A percentile compares a stretch with the other conserved stretches of the same genome.
These are phyloP conservation scores for Lathyrus sativus DNA, from an alignment of 306 rosid genomes.

Conservation along the genomic window DNA sequence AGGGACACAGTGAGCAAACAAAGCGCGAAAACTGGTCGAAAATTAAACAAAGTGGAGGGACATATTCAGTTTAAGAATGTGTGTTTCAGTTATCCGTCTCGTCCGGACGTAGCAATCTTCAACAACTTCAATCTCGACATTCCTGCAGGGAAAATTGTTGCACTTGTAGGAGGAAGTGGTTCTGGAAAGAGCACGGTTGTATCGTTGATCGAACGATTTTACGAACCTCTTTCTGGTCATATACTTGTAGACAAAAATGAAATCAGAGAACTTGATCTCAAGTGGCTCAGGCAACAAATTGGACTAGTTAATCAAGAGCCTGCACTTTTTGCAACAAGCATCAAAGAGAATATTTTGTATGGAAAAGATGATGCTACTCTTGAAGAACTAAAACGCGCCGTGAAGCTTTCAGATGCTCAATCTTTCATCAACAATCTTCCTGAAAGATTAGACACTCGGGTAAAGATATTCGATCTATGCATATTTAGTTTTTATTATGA, in stretches of 20 bases:
- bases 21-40: constrained; percentile 58
- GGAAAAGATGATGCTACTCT: constrained; percentile 89
- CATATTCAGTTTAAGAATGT: constrained; percentile 76
- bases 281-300: constrained; percentile 87
- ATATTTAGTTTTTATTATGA: constrained; percentile 14
- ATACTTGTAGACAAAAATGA: constrained; percentile 63
- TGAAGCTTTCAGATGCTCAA: constrained; percentile 86
- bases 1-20: constrained; percentile 67
- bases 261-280: constrained; percentile 72
- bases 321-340: constrained; percentile 90
- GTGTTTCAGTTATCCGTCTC: constrained; percentile 84
- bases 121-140: constrained; percentile 69
- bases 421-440: constrained; percentile 89
- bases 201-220: constrained; percentile 91
- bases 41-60: constrained; percentile 69
- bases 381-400: constrained; percentile 78
- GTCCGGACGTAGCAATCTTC: constrained; percentile 71
- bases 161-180: constrained; percentile 96
- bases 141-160: constrained; percentile 85
- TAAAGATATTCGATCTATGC: constrained; percentile 25
- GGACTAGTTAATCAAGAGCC: constrained; percentile 96
- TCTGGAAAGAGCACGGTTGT: constrained; percentile 92
- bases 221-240: constrained; percentile 81
- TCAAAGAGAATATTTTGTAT: constrained; percentile 84
- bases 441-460: constrained; percentile 92